Conservation (phyloP, 192 early-diverging fungal species). For the Phlyctochytrium bullatum region DNA sequence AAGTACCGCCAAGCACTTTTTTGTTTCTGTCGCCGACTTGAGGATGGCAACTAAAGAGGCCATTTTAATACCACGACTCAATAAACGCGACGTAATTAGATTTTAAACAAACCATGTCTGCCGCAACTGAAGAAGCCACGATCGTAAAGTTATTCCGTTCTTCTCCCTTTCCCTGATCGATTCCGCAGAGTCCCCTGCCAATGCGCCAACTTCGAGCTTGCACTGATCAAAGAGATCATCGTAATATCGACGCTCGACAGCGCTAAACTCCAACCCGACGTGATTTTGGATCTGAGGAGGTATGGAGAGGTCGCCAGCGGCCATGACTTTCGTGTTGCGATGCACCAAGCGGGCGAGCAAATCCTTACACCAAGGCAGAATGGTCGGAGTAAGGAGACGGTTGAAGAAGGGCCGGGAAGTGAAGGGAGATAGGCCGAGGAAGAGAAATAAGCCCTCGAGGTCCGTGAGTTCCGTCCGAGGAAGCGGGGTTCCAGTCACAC, state of each 20-base stretch:
- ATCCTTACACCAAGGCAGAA: background rate
- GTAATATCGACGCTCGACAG: conserved; percentile 61
- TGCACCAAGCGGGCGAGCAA: conserved; percentile 44
- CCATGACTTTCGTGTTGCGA: conserved; percentile 55
- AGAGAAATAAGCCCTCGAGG: conserved; percentile 50
- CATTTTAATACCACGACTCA: background rate
- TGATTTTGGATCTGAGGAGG: conserved; percentile 50
- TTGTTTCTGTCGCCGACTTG: conserved; percentile 50
- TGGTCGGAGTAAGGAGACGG: conserved; percentile 1
- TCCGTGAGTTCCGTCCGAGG: conserved; percentile 40
- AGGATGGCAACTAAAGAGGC: conserved; percentile 48
- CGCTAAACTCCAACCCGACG: conserved; percentile 48
- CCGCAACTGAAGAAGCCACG: conserved; percentile 50
- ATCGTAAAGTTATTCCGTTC: conserved; percentile 22
- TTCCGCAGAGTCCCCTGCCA: conserved; percentile 14
- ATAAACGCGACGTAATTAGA: background rate
- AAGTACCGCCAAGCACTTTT: conserved; percentile 38
- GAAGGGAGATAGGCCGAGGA: conserved; percentile 44
- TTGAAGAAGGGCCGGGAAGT: background rate
- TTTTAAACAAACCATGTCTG: conserved; percentile 42
- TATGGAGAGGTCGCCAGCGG: conserved; percentile 50
- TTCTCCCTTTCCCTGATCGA: conserved; percentile 10
- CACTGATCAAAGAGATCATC: conserved; percentile 49
- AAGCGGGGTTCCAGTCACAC: conserved; percentile 63
- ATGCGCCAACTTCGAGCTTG: conserved; percentile 30